Evolutionary conservation across 1,139 yeast genomes (phyloP).

Genomic region (Scheffersomyces parashehatae): DNA sequence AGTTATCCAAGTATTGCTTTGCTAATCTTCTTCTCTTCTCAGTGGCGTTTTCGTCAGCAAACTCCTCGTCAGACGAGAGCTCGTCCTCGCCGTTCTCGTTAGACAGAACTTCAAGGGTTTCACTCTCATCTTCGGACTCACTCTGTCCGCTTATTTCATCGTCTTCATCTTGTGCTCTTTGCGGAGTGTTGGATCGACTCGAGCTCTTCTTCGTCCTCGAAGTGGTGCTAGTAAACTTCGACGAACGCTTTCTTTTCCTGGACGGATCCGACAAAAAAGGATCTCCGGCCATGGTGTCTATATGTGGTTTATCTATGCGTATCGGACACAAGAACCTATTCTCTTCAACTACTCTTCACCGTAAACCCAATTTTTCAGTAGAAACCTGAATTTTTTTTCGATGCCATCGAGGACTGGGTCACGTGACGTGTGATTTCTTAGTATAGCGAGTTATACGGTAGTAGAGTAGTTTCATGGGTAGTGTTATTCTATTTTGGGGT

Average conservation of each 20-base stretch:
- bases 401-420: neutral
- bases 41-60: constrained; percentile 77
- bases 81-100: constrained; percentile 36
- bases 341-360: too few species aligned
- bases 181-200: constrained; percentile 9
- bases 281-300: constrained; percentile 48
- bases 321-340: too few species aligned
- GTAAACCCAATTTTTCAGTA: too few species aligned
- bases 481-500: too few species aligned
- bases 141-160: constrained; percentile 44
- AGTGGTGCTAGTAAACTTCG: constrained; percentile 21
- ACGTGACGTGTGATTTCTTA: neutral
- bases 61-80: constrained; percentile 66
- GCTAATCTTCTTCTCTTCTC: constrained; percentile 94
- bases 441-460: too few species aligned
- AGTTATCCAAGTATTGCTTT: constrained; percentile 82
- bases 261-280: constrained; percentile 65
- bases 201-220: constrained; percentile 12
- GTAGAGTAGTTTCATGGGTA: too few species aligned
- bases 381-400: neutral
- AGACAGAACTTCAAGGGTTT: constrained; percentile 29
- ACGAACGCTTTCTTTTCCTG: constrained; percentile 47
- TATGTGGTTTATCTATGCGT: neutral
- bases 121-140: constrained; percentile 35
- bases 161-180: constrained; percentile 20